Base-by-base conservation (phyloP, 352 stramenopile genomes). In the Globisporangium yorkense region DNA sequence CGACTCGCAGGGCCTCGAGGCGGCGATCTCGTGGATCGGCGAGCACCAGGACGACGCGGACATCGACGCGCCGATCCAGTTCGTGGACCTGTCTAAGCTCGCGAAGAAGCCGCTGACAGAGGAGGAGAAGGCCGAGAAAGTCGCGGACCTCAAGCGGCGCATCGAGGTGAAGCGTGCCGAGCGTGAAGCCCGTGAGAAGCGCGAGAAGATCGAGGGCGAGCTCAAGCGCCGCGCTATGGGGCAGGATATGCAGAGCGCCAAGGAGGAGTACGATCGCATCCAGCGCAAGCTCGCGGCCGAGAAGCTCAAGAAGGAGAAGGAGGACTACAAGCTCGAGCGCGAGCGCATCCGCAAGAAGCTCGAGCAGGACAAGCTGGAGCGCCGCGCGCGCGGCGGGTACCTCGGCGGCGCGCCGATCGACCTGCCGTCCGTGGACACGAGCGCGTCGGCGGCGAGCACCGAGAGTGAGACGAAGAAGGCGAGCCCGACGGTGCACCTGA, bases 321-420 rank as follows among this genome's bases (percentile, higher is more conserved):
- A 93, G 15, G 85, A 96, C 18, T 82, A 78, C 60, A 95, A 96
- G 68, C 67, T 75, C 9, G 88, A 98, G 67, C 85, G 92, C 41
- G 90, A 97, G 57, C 85, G 87, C 8, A 64, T 98, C 20, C 87
- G 86, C 50, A 79, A 77, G 57, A 84, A 97, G 69, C 70, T 98
- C 16, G 90, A 96, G 54, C 81, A 94, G 64, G 92, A 98, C 67
- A 97, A 97, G 72, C 75, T 87, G 6, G 89, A 96, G 56, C 81
- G 89, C 43, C 84, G 88, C 20, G 86, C 87, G 29, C 80, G 86
- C 41, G 77, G 81, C 24, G 92, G 92, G 2, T 84, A 92, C 48
- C 71, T 97, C 10, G 80, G 74, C n/a, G 81, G 81, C 7, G 63
- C 80, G 15, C 70, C 83, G 4, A 79, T 89, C 31, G 79, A 93